Base-by-base conservation (phyloP, 106 monocot genomes). In the Dendrobium huoshanense region DNA sequence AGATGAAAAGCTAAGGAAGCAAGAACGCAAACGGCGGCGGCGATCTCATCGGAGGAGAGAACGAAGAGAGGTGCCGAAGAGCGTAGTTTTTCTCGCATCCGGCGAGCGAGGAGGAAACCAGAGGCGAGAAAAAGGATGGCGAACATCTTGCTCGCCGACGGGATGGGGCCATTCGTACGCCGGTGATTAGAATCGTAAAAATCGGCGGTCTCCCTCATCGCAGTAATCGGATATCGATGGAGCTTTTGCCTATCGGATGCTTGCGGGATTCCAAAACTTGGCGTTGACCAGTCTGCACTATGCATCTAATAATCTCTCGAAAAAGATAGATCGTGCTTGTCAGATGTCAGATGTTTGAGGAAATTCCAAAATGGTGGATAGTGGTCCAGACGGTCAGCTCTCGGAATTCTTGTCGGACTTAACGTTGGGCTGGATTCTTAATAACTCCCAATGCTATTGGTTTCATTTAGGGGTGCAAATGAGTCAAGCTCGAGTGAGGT, bases 91-190 rank as follows among this genome's bases (percentile, higher is more conserved):
- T 54, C 33, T 25, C 73, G 72, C 81, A 72, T 73, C 0, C 74
- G 73, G 5, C 74, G 73, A 3, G 74, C 72, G 55, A 81, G 72
- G 70, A 81, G 73, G 41, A 73, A 74, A 73, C 51, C 54, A 55
- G 81, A 45, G 17, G 73, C 33, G 55, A 81, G 72, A 16, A 81
- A 73, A 29, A 81, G 73, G 81, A 81, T 81, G 29, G 55, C 43
- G 54, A 81, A 74, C 73, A 81, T 49, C 56, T 72, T 74, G 81
- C 56, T 81, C 15, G 81, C 81, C 40, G 81, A 73, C 0, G 81
- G 81, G 17, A 80, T 70, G 15, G 73, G 81, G 5, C 73, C 55
- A 7, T 27, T 16, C 31, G 7, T 33, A 27, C 31, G 70, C 64
- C n/a, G 64, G 64, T 5, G 4, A 16, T 1, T 9, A 22, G n/a